Evolutionary conservation across 2,329 filamentous ascomycete genomes (phyloP), one percentile per base, ranked within the genome.

Genomic region (Exophiala aquamarina): DNA sequence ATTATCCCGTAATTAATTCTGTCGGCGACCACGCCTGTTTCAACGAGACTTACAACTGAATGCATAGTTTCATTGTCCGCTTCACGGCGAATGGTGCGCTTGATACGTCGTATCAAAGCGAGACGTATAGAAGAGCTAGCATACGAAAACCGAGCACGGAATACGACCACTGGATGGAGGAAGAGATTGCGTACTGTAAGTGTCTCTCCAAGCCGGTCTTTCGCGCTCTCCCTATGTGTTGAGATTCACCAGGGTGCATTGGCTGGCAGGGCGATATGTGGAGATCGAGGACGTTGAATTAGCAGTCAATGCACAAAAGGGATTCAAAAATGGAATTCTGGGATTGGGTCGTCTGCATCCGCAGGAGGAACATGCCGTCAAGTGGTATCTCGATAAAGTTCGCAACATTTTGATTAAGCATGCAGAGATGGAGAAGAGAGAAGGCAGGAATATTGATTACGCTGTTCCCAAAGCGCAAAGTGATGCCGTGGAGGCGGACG

Each of bases 341-440:
- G 52, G 49, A 6, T 18, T 47, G 34, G 52, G 52, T 33, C 46
- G 36, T 28, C 17, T 55, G 31, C 52, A 55, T 44, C 47, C 49
- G 4, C 34, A 53, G 23, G 49, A 55, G 48, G 52, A 55, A 29
- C 52, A 55, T 31, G 52, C 52, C 10, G 52, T 55, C 13, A 55
- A 53, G 38, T 55, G 52, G 52, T 53, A 55, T 32, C 46, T 52
- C n/a, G 52, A 53, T 37, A 55, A 55, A 40, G 46, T 55, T 3
- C 31, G 43, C 20, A 36, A 36, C 14, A 32, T 45, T 9, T 21
- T 55, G 36, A 41, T 53, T 8, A 37, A 38, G 33, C 52, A 55
- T 40, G 49, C 52, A n/a, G 52, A 53, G 41, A 26, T 37, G 26
- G 52, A 55, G 41, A 52, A 50, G 35, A 40, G 40, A 8, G 43